phyloP scores from a whole-genome alignment of 306 rosid species.

The Bauhinia variegata region DNA sequence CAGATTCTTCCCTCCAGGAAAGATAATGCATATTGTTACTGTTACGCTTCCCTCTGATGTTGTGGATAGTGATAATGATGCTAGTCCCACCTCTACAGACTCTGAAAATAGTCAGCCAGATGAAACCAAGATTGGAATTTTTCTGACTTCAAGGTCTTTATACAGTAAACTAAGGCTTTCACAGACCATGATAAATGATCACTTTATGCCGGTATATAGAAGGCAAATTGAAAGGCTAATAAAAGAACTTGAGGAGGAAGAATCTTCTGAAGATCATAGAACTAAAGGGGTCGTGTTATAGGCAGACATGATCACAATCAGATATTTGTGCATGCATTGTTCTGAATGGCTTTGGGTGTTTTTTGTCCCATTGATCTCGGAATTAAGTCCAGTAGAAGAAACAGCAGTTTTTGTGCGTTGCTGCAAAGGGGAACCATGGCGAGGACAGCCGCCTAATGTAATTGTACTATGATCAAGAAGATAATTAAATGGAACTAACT shows the following conservation, averaged over 20 bases:
- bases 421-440: conserved; percentile 34
- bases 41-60: conserved; percentile 45
- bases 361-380: conserved; percentile 41
- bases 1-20: conserved; percentile 91
- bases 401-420: conserved; percentile 38
- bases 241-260: conserved; percentile 67
- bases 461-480: conserved; percentile 25
- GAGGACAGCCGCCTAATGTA: conserved; percentile 23
- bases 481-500: conserved; percentile 26
- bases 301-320: conserved; percentile 22
- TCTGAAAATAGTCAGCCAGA: conserved; percentile 48
- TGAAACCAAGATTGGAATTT: conserved; percentile 70
- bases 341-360: conserved; percentile 34
- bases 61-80: conserved; percentile 47
- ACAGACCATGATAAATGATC: conserved; percentile 92
- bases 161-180: conserved; percentile 87
- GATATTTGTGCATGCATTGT: conserved; percentile 31
- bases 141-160: conserved; percentile 75
- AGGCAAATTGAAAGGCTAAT: conserved; percentile 78
- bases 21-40: conserved; percentile 80
- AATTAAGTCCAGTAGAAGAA: conserved; percentile 37
- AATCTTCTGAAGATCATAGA: conserved; percentile 38
- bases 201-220: conserved; percentile 92
- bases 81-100: conserved; percentile 47
- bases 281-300: conserved; percentile 46